A percentile compares a stretch with the other conserved stretches of the same genome.
Evolutionary conservation across 1,284 basidiomycete genomes (phyloP).

Genomic region (Coriolopsis trogii): DNA sequence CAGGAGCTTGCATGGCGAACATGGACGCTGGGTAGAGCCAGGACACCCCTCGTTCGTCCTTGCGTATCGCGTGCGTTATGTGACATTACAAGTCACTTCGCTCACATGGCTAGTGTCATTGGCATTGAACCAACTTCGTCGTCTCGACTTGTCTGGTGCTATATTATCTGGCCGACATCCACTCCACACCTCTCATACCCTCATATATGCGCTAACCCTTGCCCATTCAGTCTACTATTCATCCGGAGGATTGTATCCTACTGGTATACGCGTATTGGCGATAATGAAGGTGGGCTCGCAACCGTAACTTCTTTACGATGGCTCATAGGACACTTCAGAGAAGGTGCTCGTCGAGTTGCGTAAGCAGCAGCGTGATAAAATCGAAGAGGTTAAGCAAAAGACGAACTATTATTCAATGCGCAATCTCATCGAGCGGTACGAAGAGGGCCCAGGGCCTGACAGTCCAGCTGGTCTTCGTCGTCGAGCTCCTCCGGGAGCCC

Average conservation of each 20-base stretch:
- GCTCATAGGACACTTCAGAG: slow-evolving; percentile 55
- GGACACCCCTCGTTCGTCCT: too few species aligned
- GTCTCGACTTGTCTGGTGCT: too few species aligned
- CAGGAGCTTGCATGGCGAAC: too few species aligned
- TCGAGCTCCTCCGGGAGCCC: slow-evolving; percentile 22
- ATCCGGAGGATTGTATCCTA: slow-evolving; percentile 80
- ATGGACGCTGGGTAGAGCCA: too few species aligned
- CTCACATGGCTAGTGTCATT: too few species aligned
- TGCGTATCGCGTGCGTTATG: too few species aligned
- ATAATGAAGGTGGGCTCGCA: slow-evolving; percentile 75
- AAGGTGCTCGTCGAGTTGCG: slow-evolving; percentile 77
- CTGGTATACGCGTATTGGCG: slow-evolving; percentile 86
- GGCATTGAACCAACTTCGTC: too few species aligned
- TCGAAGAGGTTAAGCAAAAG: slow-evolving; percentile 97
- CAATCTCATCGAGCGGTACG: slow-evolving; percentile 90
- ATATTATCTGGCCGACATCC: too few species aligned
- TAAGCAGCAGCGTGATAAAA: slow-evolving; percentile 81
- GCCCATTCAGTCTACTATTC: slow-evolving; percentile 71
- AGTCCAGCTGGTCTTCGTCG: slow-evolving; percentile 34
- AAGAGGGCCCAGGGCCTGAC: slow-evolving; percentile 52
- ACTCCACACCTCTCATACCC: neutral
- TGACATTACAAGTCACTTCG: too few species aligned
- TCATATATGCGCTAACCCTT: neutral
- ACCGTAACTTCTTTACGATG: neutral
- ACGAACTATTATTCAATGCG: slow-evolving; percentile 95